Percentiles rank a stretch among this genome's conserved stretches.
Conservation (phyloP, 2,329 filamentous ascomycete genomes). For the Aspergillus bombycis region DNA sequence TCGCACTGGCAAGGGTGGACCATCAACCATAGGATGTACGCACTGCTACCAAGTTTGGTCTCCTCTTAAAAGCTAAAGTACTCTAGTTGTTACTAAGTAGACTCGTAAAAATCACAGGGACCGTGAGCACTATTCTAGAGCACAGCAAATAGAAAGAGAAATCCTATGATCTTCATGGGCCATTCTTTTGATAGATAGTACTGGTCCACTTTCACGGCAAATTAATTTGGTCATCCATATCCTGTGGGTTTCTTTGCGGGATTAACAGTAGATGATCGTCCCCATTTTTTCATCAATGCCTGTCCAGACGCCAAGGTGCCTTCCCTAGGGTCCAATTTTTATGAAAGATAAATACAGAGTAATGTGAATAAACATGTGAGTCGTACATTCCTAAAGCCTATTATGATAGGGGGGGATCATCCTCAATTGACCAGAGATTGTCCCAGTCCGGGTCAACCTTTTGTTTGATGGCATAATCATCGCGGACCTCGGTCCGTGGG, state of each 20-base stretch:
- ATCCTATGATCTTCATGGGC: constrained; percentile 12
- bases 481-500: constrained; percentile 1
- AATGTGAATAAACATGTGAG: constrained; percentile 4
- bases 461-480: constrained; percentile 2
- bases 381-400: neutral
- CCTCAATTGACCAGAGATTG: neutral
- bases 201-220: constrained; percentile 2
- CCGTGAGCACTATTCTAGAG: neutral
- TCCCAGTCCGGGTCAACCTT: neutral
- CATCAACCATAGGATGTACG: neutral
- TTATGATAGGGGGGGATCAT: neutral
- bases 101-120: constrained; percentile 4
- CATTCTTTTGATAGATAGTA: neutral
- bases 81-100: neutral
- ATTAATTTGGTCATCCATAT: neutral
- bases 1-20: constrained; percentile 11
- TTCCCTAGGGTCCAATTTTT: neutral
- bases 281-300: neutral
- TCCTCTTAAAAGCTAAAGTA: neutral
- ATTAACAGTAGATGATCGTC: neutral
- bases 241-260: neutral
- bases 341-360: neutral
- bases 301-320: neutral
- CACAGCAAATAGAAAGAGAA: constrained; percentile 7
- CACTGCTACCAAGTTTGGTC: no score